Base-by-base conservation (phyloP, 2,329 filamentous ascomycete genomes). In the Neofusicoccum sp. region DNA sequence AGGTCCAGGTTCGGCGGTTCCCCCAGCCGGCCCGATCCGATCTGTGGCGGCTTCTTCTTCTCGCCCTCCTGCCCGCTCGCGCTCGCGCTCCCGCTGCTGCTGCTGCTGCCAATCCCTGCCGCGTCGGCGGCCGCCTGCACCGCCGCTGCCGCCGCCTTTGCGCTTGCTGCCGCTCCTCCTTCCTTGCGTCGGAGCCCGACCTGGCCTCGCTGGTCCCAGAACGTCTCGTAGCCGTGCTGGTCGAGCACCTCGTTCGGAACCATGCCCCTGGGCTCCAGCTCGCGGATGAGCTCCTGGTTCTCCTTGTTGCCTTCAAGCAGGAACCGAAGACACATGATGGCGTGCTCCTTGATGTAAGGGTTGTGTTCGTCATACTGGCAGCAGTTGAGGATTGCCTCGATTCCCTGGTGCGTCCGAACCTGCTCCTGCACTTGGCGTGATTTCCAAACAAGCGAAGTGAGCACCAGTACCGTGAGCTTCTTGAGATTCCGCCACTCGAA, bases 341-440 rank as follows among this genome's bases (percentile, higher is more conserved):
- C 83, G 67, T 87, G 91, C 76, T 98, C 94, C 71, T 94, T 92
- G 66, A 96, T 93, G 73, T 94, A 97, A 0, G 93, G 92, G 72
- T 97, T 97, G 77, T 96, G 88, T 69, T 94, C 92, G 73, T 98
- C 94, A 73, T 95, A 95, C 36, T 88, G 86, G 70, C 93, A 97
- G 77, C 93, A 97, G 71, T 93, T 93, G 14, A 97, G 85, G 22
- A 98, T 84, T 0, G 91, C 89, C 68, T 96, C 91, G 47, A 98
- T 90, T 45, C 94, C 94, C 67, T 92, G 91, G 70, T 94, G 87
- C 54, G 88, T 85, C 48, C 96, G 86, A 66, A 98, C 91, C 74
- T 97, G 94, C 69, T 90, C 87, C 76, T 98, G 94, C 0, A 97
- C 93, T 7, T 87, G 85, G 1, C 89, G 85, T 69, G 90, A 92